Base-by-base conservation (phyloP, 75 land plant species). In the Isoetes taiwanensis region DNA sequence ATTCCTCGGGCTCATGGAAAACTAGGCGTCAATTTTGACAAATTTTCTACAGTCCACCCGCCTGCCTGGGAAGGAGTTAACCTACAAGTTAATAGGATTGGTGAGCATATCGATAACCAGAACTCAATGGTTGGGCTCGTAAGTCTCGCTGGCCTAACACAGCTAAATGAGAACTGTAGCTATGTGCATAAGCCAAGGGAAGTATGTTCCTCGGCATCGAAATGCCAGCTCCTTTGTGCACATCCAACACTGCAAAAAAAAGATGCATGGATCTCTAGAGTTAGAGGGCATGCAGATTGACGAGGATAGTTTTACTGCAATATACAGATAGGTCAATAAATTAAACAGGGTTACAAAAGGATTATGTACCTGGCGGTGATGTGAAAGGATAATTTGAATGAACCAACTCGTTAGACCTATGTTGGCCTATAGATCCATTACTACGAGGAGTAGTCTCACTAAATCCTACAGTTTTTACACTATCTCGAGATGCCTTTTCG, bases 131-230 rank as follows among this genome's bases (percentile, higher is more conserved):
- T 17, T 30, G 57, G 19, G 57, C 2, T n/a, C 57, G 32, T 21
- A 56, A 31, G 2, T 20, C 57, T 32, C 20, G 12, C 34, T 56
- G 57, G 8, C 57, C 57, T n/a, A 31, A 5, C 14, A 38, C 2
- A 26, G 34, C 34, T 56, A 31, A 31, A 56, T 38, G 57, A 56
- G 57, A 16, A 56, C 34, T 56, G 23, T 56, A 56, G 16, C 57
- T 31, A n/a, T 56, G 57, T n/a, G 33, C 14, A 11, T 56, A 38
- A 12, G 57, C 32, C 12, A 56, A n/a, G 14, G 57, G 57, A 30
- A 38, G 34, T 19, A 56, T 32, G 10, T 56, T 31, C 8, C 32
- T 34, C 34, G n/a, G n/a, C n/a, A n/a, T n/a, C n/a, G n/a, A n/a
- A n/a, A n/a, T n/a, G n/a, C n/a, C n/a, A n/a, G n/a, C n/a, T n/a